Evolutionary conservation across 2,329 filamentous ascomycete species (phyloP).

Genomic region (Domatiomyces catenatus): DNA sequence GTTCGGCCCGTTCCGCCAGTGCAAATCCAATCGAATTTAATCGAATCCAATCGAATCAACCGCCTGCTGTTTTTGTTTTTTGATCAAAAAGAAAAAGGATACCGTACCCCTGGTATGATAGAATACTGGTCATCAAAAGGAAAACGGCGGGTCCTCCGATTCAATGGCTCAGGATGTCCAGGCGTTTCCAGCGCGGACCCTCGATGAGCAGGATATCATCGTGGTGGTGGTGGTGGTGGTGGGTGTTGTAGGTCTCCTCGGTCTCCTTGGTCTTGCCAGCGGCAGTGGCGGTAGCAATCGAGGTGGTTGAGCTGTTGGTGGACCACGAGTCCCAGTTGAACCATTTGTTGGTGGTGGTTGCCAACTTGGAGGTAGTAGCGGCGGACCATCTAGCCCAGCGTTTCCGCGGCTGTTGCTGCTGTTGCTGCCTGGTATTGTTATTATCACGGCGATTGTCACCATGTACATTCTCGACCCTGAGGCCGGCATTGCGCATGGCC

Average conservation of each 20-base stretch:
- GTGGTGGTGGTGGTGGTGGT: neutral
- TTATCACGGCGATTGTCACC: neutral
- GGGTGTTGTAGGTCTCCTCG: no score
- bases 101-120: no score
- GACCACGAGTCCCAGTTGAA: neutral
- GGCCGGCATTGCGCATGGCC: constrained; percentile 11
- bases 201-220: neutral
- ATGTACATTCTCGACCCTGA: constrained; percentile 5
- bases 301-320: neutral
- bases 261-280: neutral
- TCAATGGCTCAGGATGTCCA: neutral
- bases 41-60: neutral
- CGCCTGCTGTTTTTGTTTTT: neutral
- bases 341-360: neutral
- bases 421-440: no score
- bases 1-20: neutral
- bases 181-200: neutral
- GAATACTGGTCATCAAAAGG: neutral
- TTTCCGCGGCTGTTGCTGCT: neutral
- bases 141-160: neutral
- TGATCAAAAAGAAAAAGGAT: no score
- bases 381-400: neutral
- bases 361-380: neutral
- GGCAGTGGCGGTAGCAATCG: neutral
- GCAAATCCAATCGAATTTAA: constrained; percentile 1